Base-by-base conservation (phyloP, 176 grass and related monocot species). In the Oryza meridionalis region DNA sequence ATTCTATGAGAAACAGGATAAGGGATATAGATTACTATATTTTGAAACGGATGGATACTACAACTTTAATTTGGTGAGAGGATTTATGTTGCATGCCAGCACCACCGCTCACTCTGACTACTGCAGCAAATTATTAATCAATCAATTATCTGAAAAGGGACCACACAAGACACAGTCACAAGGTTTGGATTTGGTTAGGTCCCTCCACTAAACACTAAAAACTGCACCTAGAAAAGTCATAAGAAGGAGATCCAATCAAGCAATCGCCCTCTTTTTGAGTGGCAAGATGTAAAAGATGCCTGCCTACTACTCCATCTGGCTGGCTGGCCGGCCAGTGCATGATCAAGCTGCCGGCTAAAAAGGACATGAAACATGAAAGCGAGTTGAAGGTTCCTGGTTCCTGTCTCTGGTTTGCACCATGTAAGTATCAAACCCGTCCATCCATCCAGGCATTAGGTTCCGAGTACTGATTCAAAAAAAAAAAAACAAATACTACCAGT, bases 81-180 rank as follows among this genome's bases (percentile, higher is more conserved):
- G 55, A 16, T 10, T 14, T 37, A 75, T 37, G 42, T 51, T 51
- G 81, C 81, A 26, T 84, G 27, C 71, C 27, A 75, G 49, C 47
- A 21, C 43, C 77, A 27, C 63, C 62, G 21, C 53, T 40, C 14
- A 50, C 40, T 37, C 14, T 49, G 68, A 86, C 21, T 50, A 86
- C 21, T 65, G 58, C 79, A 49, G 71, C 47, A 55, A 44, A 47
- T 70, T 71, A 47, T 70, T 71, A 47, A 70, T 87, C 64, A 47
- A 70, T 87, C 64, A 69, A 22, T 59, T 69, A 16, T 47, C 19
- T 75, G 76, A 75, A 59, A 69, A 45, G 78, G 32, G 12, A 11
- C 38, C 38, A 2, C 58, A 24, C 63, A 55, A 24, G 12, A 27
- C 61, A 86, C 43, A 19, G 33, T 46, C 55, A 61, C 21, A 24